Conservation (phyloP, 139 green algal genomes). For the Nannochloris sp. region DNA sequence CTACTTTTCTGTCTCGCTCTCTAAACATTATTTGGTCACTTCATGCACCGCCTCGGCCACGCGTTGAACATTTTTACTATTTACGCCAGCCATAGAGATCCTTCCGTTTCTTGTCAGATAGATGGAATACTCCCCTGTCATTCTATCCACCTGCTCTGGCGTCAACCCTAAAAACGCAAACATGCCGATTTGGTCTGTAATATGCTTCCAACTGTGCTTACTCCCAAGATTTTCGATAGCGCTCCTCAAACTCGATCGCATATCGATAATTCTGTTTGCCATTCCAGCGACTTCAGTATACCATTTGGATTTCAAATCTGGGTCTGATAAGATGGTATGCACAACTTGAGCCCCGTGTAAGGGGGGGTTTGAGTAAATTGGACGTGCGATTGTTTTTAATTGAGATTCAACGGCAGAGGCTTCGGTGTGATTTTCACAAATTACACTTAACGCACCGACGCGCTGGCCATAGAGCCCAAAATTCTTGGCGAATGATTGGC, state of each 20-base stretch:
- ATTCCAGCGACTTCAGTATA: slow-evolving; percentile 68
- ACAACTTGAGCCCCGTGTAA: slow-evolving; percentile 72
- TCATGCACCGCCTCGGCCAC: slow-evolving; percentile 75
- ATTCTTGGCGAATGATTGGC: slow-evolving; percentile 75
- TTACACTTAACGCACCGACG: slow-evolving; percentile 11
- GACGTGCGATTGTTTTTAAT: slow-evolving; percentile 46
- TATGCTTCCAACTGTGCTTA: slow-evolving; percentile 62
- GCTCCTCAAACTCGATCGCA: slow-evolving; percentile 60
- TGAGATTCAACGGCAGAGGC: slow-evolving; percentile 14
- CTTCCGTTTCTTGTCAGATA: slow-evolving; percentile 90
- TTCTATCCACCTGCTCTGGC: slow-evolving; percentile 60
- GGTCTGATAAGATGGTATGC: slow-evolving; percentile 55
- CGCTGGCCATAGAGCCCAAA: slow-evolving; percentile 45
- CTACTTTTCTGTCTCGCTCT: background rate
- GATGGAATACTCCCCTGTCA: slow-evolving; percentile 69
- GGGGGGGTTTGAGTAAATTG: slow-evolving; percentile 79
- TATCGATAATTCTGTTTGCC: slow-evolving; percentile 85
- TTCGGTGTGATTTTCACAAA: background rate
- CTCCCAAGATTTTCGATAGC: slow-evolving; percentile 52
- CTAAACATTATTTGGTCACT: slow-evolving; percentile 67
- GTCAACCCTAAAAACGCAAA: slow-evolving; percentile 70
- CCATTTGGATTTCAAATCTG: slow-evolving; percentile 70
- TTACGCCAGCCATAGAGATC: slow-evolving; percentile 90
- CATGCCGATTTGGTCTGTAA: slow-evolving; percentile 90
- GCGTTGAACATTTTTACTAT: slow-evolving; percentile 67